A percentile compares a stretch with the other conserved stretches of the same genome.
Conservation (phyloP, 768 basidiomycete species). For the Melanogaster broomeanus region DNA sequence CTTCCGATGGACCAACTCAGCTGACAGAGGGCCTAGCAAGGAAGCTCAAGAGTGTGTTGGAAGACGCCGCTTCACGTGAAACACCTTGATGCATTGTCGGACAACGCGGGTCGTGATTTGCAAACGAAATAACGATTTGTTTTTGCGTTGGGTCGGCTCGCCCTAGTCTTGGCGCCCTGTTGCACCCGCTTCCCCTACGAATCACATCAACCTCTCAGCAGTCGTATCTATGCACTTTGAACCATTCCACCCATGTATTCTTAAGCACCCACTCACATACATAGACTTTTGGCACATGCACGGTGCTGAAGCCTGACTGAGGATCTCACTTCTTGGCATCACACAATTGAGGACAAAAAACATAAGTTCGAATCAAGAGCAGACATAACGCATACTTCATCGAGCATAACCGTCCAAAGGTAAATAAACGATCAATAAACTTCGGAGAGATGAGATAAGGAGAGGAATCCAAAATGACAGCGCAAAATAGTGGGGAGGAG, state of each 20-base stretch:
- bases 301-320: too few species aligned
- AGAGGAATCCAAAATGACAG: not conserved
- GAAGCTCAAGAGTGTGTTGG: conserved; percentile 45
- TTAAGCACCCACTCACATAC: too few species aligned
- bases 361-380: conserved; percentile 20
- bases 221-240: too few species aligned
- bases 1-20: conserved; percentile 66
- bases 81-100: conserved; percentile 2
- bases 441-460: not conserved
- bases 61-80: conserved; percentile 35
- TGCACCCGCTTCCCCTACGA: too few species aligned
- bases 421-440: not conserved
- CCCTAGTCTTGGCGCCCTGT: too few species aligned
- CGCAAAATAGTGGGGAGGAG: not conserved
- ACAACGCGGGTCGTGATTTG: not conserved
- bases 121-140: not conserved
- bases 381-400: conserved; percentile 1
- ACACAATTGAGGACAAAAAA: not conserved
- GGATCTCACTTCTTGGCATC: not conserved
- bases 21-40: conserved; percentile 67
- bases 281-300: too few species aligned
- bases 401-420: not conserved
- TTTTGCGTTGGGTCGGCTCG: too few species aligned
- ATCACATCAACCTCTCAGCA: too few species aligned
- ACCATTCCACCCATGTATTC: too few species aligned